These are phyloP conservation scores for Alternaria solani DNA, from an alignment of 2,329 filamentous ascomycete genomes.

Conservation along the genomic window DNA sequence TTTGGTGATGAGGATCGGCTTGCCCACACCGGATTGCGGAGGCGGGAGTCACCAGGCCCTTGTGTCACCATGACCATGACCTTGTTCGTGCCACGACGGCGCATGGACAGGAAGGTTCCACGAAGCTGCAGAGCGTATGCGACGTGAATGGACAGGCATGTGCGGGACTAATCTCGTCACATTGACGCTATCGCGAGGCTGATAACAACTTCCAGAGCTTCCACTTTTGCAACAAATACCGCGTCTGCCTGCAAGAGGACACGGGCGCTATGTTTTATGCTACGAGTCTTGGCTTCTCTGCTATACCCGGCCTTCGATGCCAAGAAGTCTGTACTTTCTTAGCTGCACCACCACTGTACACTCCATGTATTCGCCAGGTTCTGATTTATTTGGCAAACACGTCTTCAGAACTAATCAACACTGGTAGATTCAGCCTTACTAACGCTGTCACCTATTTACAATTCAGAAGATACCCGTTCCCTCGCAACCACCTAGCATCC, in stretches of 20 bases:
- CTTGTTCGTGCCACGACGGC: neutral
- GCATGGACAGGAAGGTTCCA: neutral
- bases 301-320: neutral
- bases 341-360: neutral
- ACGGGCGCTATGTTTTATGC: neutral
- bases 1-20: neutral
- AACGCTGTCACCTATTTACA: neutral
- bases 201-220: neutral
- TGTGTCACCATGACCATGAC: constrained; percentile 5
- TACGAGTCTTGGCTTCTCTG: neutral
- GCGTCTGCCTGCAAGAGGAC: neutral
- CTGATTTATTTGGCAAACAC: neutral
- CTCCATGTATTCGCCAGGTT: neutral
- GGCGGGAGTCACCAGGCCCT: neutral
- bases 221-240: neutral
- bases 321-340: neutral
- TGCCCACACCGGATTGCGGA: neutral
- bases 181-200: neutral
- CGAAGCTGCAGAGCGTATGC: neutral
- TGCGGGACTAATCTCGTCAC: neutral
- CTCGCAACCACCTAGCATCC: constrained; percentile 53
- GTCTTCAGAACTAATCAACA: neutral
- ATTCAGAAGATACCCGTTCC: neutral
- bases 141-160: neutral
- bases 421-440: neutral